Conservation (phyloP, 73 alveolate species). For the Urostyla sp. region DNA sequence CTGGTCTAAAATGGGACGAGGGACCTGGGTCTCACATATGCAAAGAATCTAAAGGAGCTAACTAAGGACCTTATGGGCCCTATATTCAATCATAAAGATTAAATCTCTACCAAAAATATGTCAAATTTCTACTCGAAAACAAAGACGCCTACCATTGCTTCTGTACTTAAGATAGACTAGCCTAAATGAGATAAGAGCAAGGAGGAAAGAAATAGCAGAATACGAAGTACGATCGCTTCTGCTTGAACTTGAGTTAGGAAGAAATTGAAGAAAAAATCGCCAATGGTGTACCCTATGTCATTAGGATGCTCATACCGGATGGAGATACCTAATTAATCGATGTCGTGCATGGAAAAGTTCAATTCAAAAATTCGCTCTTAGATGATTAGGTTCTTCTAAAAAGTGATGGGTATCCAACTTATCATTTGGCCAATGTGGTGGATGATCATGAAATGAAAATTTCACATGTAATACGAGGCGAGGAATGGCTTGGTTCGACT, state of each 20-base stretch:
- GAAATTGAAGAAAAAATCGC: conserved; percentile 52
- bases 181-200: conserved; percentile 45
- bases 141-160: conserved; percentile 78
- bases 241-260: conserved; percentile 57
- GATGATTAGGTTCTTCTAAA: conserved; percentile 78
- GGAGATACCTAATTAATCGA: conserved; percentile 69
- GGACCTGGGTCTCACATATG: conserved; percentile 61
- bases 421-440: conserved; percentile 77
- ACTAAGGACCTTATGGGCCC: conserved; percentile 75
- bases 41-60: not conserved
- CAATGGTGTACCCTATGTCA: conserved; percentile 60
- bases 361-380: conserved; percentile 53
- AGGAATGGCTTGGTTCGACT: conserved; percentile 81
- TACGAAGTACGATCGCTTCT: conserved; percentile 68
- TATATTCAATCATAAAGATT: conserved; percentile 67
- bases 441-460: conserved; percentile 80
- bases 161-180: conserved; percentile 71
- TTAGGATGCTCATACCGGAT: conserved; percentile 70
- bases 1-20: conserved; percentile 76
- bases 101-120: conserved; percentile 52
- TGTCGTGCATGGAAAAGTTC: conserved; percentile 72
- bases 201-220: conserved; percentile 61
- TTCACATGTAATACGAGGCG: conserved; percentile 84
- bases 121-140: conserved; percentile 61
- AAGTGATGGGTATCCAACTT: conserved; percentile 78